Evolutionary conservation across 2,329 filamentous ascomycete species (phyloP).

Genomic region (Penicillium paneum): DNA sequence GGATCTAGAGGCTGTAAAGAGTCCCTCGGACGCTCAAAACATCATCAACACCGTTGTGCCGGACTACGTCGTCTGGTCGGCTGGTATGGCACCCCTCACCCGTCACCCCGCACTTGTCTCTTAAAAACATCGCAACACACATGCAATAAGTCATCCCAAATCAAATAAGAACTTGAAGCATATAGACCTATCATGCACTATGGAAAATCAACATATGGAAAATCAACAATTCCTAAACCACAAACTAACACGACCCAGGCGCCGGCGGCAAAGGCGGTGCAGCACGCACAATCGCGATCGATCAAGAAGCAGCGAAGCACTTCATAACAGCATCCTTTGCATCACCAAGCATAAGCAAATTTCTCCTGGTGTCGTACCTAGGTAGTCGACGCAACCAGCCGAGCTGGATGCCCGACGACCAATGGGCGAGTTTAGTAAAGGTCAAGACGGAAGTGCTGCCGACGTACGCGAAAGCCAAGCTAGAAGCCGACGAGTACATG

Average conservation of each 20-base stretch:
- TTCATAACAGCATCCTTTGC: conserved; percentile 51
- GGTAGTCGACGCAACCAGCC: conserved; percentile 49
- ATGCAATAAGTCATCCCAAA: background rate
- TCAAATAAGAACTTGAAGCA: background rate
- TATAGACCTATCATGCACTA: background rate
- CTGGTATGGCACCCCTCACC: conserved; percentile 34
- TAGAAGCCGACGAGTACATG: conserved; percentile 56
- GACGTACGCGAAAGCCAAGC: conserved; percentile 53
- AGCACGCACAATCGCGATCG: conserved; percentile 50
- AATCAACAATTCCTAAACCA: background rate
- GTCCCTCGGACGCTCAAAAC: conserved; percentile 57
- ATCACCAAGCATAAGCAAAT: conserved; percentile 49
- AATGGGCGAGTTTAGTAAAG: conserved; percentile 46
- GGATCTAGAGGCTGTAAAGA: conserved; percentile 69
- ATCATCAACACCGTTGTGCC: conserved; percentile 52
- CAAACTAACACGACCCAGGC: conserved; percentile 33
- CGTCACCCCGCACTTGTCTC: conserved; percentile 3
- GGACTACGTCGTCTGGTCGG: conserved; percentile 48
- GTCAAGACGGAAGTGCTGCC: conserved; percentile 50
- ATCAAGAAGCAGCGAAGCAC: conserved; percentile 54
- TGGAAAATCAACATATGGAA: background rate
- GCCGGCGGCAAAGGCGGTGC: conserved; percentile 56
- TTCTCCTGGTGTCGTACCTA: conserved; percentile 55
- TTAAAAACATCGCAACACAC: background rate
- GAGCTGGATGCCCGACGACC: conserved; percentile 51